Conservation (phyloP, 495 filamentous ascomycete species). For the Penicillium dipodomyicola region DNA sequence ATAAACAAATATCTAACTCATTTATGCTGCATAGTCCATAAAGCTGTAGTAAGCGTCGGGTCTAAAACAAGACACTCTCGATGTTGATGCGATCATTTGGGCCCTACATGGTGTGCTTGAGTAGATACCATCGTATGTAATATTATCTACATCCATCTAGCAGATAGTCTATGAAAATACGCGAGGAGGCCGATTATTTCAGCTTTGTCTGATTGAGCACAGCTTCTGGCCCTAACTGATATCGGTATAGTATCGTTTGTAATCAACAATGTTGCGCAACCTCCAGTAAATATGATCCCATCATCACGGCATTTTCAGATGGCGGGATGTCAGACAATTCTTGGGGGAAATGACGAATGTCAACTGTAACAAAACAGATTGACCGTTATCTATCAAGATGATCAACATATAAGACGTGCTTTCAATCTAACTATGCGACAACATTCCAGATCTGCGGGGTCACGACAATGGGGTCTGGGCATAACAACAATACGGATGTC, state of each 20-base stretch:
- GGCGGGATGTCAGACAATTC: conserved; percentile 14
- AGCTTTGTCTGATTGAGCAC: neutral
- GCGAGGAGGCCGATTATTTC: too few species aligned
- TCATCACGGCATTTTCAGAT: neutral
- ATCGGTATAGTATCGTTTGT: neutral
- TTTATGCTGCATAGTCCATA: neutral
- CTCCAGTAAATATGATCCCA: conserved; percentile 1
- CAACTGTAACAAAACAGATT: neutral
- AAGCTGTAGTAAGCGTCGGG: too few species aligned
- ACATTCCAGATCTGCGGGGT: conserved; percentile 1
- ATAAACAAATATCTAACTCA: neutral
- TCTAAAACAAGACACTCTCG: neutral
- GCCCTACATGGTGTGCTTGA: conserved; percentile 7
- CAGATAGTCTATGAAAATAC: neutral
- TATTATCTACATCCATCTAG: neutral
- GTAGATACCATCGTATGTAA: neutral
- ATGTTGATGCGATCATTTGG: neutral
- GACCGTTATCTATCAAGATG: neutral
- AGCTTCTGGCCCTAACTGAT: neutral
- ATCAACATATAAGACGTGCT: conserved; percentile 8
- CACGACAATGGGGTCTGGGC: neutral
- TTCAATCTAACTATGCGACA: conserved; percentile 5
- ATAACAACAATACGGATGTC: neutral
- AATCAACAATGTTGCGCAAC: conserved; percentile 12
- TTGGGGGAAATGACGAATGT: conserved; percentile 7